These are phyloP conservation scores for Phaeoacremonium minimum DNA, from an alignment of 2,329 filamentous ascomycete species.

Conservation along the genomic window DNA sequence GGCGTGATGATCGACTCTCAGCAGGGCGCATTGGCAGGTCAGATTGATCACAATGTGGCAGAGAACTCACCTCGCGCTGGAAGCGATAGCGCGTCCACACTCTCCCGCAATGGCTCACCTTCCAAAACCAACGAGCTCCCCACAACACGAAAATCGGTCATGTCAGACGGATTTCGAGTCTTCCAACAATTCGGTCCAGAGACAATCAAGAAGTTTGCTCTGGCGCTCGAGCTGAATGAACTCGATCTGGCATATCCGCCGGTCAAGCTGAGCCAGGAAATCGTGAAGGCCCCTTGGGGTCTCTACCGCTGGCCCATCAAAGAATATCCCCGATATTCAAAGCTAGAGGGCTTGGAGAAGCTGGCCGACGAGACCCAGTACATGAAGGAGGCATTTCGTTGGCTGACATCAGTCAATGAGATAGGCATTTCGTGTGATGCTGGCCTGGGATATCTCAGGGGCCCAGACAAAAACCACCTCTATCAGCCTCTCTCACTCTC, in stretches of 20 bases:
- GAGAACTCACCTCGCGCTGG: constrained; percentile 1
- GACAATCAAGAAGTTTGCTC: constrained; percentile 59
- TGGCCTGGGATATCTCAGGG: constrained; percentile 62
- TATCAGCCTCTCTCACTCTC: constrained; percentile 1
- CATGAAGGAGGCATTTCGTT: constrained; percentile 55
- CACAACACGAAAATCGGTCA: too few species aligned
- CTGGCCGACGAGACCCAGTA: constrained; percentile 59
- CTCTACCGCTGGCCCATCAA: constrained; percentile 60
- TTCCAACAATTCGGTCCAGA: constrained; percentile 53
- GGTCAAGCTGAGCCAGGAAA: constrained; percentile 50
- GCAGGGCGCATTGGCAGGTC: constrained; percentile 14
- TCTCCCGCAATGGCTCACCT: too few species aligned
- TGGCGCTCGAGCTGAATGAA: constrained; percentile 66
- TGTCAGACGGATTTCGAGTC: constrained; percentile 51
- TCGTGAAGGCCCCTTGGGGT: constrained; percentile 57
- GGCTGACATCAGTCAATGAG: constrained; percentile 51
- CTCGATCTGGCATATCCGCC: constrained; percentile 43
- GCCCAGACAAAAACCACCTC: constrained; percentile 40
- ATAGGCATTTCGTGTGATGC: constrained; percentile 65
- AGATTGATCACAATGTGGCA: constrained; percentile 16
- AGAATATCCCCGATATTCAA: constrained; percentile 54
- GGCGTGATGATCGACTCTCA: constrained; percentile 11
- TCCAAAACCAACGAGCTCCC: too few species aligned
- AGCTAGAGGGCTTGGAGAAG: constrained; percentile 55
- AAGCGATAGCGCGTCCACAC: constrained; percentile 18